Conservation (phyloP, 2,329 filamentous ascomycete genomes). For the Microthyrium microscopicum region DNA sequence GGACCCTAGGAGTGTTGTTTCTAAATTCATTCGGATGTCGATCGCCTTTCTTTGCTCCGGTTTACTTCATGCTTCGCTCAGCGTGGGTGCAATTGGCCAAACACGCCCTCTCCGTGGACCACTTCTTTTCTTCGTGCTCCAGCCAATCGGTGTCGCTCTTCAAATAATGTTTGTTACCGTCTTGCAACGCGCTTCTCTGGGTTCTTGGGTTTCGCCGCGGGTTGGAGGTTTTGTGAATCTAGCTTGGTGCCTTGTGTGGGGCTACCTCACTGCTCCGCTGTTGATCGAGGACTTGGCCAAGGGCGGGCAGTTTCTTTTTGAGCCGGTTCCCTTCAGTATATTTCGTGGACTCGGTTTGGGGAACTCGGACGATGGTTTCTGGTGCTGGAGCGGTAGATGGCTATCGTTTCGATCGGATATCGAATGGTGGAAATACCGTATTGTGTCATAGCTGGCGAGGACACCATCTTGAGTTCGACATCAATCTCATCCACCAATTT, state of each 20-base stretch:
- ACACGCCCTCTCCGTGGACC: slow-evolving; percentile 36
- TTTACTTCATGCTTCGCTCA: slow-evolving; percentile 54
- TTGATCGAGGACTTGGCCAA: slow-evolving; percentile 63
- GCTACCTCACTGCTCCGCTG: slow-evolving; percentile 45
- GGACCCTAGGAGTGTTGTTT: slow-evolving; percentile 18
- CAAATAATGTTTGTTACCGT: slow-evolving; percentile 32
- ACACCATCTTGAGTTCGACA: no score
- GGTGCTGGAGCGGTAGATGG: slow-evolving; percentile 45
- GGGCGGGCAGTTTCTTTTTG: slow-evolving; percentile 61
- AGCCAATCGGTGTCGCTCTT: slow-evolving; percentile 46
- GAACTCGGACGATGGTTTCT: slow-evolving; percentile 42
- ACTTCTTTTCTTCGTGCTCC: slow-evolving; percentile 55
- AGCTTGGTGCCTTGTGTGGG: slow-evolving; percentile 46
- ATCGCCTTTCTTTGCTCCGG: slow-evolving; percentile 52
- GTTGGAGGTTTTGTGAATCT: slow-evolving; percentile 42
- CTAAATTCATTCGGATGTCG: slow-evolving; percentile 24
- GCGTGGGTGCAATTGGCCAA: slow-evolving; percentile 46
- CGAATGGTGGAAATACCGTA: slow-evolving; percentile 47
- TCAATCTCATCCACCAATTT: no score
- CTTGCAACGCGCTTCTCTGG: slow-evolving; percentile 19
- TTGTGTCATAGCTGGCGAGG: no score
- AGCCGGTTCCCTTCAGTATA: slow-evolving; percentile 63
- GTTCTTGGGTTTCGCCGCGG: slow-evolving; percentile 25
- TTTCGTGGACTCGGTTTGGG: slow-evolving; percentile 52
- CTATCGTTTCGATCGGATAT: slow-evolving; percentile 42